These are phyloP conservation scores for Mycena epipterygia DNA, from an alignment of 768 basidiomycete species.

Conservation along the genomic window DNA sequence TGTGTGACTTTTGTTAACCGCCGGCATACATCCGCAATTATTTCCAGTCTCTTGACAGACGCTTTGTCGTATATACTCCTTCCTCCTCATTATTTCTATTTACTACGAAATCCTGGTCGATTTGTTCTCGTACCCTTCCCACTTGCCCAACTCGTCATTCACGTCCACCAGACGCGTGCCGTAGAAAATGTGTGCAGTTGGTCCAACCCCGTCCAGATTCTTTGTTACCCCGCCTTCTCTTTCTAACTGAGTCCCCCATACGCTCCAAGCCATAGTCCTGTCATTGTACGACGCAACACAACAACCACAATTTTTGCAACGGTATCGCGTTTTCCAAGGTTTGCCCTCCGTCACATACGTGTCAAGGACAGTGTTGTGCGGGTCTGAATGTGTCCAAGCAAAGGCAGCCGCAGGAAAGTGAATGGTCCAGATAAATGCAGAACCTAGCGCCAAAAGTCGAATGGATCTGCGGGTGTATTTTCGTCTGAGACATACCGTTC, in stretches of 20 bases:
- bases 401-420: constrained; percentile 68
- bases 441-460: constrained; percentile 52
- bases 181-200: constrained; percentile 78
- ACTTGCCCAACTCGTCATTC: constrained; percentile 69
- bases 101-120: constrained; percentile 14
- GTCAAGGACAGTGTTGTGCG: constrained; percentile 55
- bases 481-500: constrained; percentile 52
- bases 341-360: constrained; percentile 62
- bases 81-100: background rate
- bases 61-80: background rate
- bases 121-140: constrained; percentile 69
- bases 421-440: constrained; percentile 73
- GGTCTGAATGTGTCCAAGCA: constrained; percentile 63
- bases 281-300: constrained; percentile 67
- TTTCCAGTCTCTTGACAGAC: too few species aligned
- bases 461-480: background rate
- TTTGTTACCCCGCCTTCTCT: constrained; percentile 65
- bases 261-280: constrained; percentile 62
- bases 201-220: constrained; percentile 68
- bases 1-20: constrained; percentile 4
- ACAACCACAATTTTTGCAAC: constrained; percentile 74
- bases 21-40: too few species aligned
- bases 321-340: constrained; percentile 71
- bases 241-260: constrained; percentile 71
- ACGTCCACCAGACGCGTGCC: constrained; percentile 72